Conservation (phyloP, 2,329 filamentous ascomycete species). For the Rhinocladiella similis region DNA sequence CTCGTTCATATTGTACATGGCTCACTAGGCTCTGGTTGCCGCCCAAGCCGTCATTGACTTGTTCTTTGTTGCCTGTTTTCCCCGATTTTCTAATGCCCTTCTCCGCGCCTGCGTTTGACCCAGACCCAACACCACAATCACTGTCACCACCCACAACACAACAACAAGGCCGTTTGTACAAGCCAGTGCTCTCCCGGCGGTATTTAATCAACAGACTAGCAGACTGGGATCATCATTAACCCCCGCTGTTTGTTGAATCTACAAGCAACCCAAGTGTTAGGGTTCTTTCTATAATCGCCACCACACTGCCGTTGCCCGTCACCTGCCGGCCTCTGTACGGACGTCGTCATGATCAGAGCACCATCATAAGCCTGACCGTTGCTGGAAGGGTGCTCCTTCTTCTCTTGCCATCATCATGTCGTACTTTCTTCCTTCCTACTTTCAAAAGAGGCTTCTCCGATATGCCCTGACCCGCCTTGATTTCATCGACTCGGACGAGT, state of each 20-base stretch:
- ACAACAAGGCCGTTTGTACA: not conserved
- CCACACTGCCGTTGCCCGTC: not conserved
- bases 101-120: slow-evolving; percentile 15
- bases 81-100: slow-evolving; percentile 7
- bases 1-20: too few relatives aligned
- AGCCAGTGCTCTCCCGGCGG: too few relatives aligned
- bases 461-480: slow-evolving; percentile 83
- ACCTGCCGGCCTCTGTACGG: not conserved
- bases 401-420: slow-evolving; percentile 56
- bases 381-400: slow-evolving; percentile 6
- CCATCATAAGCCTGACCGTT: slow-evolving; percentile 2
- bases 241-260: too few relatives aligned
- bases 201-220: too few relatives aligned
- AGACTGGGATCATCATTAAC: too few relatives aligned
- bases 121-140: not conserved
- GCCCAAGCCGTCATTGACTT: not conserved
- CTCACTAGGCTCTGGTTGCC: not conserved
- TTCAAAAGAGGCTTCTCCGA: slow-evolving; percentile 85
- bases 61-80: slow-evolving; percentile 19
- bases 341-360: slow-evolving; percentile 11
- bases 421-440: slow-evolving; percentile 71
- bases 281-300: too few relatives aligned
- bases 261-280: too few relatives aligned
- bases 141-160: not conserved
- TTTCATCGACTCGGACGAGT: slow-evolving; percentile 80